phyloP scores from a whole-genome alignment of 139 green algal species.

The Coelastrella sp. region DNA sequence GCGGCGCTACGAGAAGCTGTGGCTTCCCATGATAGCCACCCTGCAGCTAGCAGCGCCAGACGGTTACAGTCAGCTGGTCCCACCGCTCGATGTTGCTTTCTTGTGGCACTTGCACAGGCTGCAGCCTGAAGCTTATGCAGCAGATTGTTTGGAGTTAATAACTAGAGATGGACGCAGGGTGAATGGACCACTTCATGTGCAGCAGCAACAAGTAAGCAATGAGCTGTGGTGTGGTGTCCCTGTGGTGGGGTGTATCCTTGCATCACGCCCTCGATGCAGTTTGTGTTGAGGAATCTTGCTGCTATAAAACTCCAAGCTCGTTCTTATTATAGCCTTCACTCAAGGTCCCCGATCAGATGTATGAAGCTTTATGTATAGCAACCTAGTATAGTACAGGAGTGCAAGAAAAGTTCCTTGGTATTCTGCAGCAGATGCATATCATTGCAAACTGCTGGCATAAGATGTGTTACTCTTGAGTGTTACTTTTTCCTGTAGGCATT shows the following conservation, averaged over 20 bases:
- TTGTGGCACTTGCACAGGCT: conserved; percentile 59
- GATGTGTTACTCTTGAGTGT: too few relatives aligned
- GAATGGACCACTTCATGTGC: conserved; percentile 14
- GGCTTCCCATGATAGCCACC: conserved; percentile 48
- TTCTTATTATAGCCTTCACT: too few relatives aligned
- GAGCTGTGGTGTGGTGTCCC: background rate
- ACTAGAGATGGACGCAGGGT: background rate
- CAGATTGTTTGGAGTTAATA: conserved; percentile 29
- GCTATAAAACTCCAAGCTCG: too few relatives aligned
- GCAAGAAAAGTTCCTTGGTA: too few relatives aligned
- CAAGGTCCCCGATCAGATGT: too few relatives aligned
- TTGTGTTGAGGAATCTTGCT: too few relatives aligned
- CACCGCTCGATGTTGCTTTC: conserved; percentile 57
- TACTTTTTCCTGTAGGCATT: conserved; percentile 34
- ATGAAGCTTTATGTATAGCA: too few relatives aligned
- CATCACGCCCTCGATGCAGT: too few relatives aligned
- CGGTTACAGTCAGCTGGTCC: conserved; percentile 39
- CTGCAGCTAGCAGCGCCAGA: background rate
- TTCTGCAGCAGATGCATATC: too few relatives aligned
- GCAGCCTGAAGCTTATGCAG: conserved; percentile 49
- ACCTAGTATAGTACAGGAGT: too few relatives aligned
- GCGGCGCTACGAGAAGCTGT: conserved; percentile 51
- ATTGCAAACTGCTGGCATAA: too few relatives aligned
- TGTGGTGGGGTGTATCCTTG: too few relatives aligned
- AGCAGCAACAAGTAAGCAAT: conserved; percentile 15